These are phyloP conservation scores for Trifolium subterraneum DNA, from an alignment of 306 rosid genomes.

Conservation along the genomic window DNA sequence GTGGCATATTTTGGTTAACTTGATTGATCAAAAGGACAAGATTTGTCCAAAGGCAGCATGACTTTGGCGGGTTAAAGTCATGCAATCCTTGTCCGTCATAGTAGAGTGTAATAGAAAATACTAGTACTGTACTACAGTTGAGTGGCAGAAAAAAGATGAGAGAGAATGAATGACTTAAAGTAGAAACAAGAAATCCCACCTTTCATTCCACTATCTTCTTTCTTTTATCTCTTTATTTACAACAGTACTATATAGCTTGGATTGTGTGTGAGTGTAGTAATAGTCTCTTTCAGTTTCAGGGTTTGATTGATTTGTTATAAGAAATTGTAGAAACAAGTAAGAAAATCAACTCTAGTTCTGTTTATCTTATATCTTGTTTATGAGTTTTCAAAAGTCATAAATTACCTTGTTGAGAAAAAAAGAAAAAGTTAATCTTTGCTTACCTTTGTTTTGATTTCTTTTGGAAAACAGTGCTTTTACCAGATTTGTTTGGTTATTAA, in stretches of 20 bases:
- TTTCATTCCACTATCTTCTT: constrained; percentile 2
- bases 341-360: constrained; percentile 21
- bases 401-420: constrained; percentile 37
- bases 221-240: background rate
- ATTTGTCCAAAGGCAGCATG: too few relatives aligned
- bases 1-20: too few relatives aligned
- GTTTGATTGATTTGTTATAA: constrained; percentile 24
- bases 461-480: constrained; percentile 50
- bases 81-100: too few relatives aligned
- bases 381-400: constrained; percentile 21
- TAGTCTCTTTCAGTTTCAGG: constrained; percentile 43
- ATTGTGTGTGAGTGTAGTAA: constrained; percentile 38
- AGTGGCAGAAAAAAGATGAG: constrained; percentile 32
- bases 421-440: constrained; percentile 32
- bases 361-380: constrained; percentile 26
- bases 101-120: constrained; percentile 38
- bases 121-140: constrained; percentile 46
- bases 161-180: constrained; percentile 34
- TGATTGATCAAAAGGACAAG: too few relatives aligned
- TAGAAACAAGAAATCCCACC: constrained; percentile 49
- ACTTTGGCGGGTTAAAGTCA: too few relatives aligned
- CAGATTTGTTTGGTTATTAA: constrained; percentile 65
- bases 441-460: constrained; percentile 41
- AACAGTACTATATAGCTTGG: constrained; percentile 38
- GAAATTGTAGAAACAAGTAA: constrained; percentile 35